Conservation (phyloP, 441 rosid species). For the Erodium texanum region DNA sequence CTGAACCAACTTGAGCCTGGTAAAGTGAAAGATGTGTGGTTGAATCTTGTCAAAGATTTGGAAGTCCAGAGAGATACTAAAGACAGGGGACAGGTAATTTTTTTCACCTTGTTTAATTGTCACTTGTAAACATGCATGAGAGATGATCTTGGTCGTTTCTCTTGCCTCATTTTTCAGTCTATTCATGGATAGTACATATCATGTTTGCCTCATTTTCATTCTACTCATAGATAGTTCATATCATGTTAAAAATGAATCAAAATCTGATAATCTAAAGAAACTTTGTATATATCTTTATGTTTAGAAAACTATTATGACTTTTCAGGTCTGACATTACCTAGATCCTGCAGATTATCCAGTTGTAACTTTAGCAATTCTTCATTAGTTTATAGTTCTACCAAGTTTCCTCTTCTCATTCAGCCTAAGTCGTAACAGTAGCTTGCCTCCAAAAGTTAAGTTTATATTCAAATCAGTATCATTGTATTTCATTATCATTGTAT, state of each 20-base stretch:
- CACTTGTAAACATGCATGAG: background rate
- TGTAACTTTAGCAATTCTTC: background rate
- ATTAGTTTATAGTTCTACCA: background rate
- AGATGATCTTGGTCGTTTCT: conserved; percentile 2
- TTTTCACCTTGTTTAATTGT: background rate
- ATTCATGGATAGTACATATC: background rate
- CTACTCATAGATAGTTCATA: background rate
- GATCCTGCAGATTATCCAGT: background rate
- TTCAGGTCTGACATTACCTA: background rate
- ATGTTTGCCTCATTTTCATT: background rate
- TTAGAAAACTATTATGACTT: background rate
- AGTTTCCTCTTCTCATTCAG: background rate
- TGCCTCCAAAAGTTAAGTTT: background rate
- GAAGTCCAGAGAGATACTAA: conserved; percentile 82
- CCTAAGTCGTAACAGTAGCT: background rate
- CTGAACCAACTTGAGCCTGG: conserved; percentile 70
- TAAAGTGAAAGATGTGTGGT: conserved; percentile 81
- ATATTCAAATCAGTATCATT: background rate
- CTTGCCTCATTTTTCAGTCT: background rate
- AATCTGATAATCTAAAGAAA: background rate
- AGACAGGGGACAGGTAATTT: conserved; percentile 69
- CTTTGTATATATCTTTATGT: background rate
- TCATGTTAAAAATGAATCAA: background rate
- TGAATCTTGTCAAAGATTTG: conserved; percentile 80
- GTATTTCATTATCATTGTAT: background rate